Conservation (phyloP, 768 basidiomycete genomes). For the Tylopilus felleus region DNA sequence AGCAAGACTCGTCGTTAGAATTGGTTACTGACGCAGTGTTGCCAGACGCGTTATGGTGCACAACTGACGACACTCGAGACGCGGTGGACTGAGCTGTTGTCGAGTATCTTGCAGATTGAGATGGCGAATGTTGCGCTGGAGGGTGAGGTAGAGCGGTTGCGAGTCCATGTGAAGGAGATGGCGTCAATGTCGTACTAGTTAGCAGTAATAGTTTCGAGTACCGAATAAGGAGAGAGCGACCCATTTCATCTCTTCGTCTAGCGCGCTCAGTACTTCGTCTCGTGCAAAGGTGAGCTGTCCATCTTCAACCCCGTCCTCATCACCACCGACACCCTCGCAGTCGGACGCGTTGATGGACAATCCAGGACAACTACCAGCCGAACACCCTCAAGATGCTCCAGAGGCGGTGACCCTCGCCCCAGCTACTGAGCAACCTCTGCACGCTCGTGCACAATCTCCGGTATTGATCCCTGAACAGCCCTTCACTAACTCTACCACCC, state of each 20-base stretch:
- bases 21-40: neutral
- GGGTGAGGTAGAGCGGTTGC: constrained; percentile 65
- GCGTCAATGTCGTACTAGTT: constrained; percentile 30
- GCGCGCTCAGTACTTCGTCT: neutral
- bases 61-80: constrained; percentile 81
- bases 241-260: constrained; percentile 13
- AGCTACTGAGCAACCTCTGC: neutral
- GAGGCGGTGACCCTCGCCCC: constrained; percentile 2
- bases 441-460: constrained; percentile 19
- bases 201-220: neutral
- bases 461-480: constrained; percentile 9
- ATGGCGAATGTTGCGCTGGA: constrained; percentile 91
- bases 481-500: constrained; percentile 8
- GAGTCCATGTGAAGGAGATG: constrained; percentile 59
- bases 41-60: constrained; percentile 70
- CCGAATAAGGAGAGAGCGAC: constrained; percentile 30
- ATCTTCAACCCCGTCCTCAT: neutral
- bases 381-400: constrained; percentile 26
- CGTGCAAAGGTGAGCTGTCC: neutral
- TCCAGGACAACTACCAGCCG: constrained; percentile 39
- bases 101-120: constrained; percentile 88
- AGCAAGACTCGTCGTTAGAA: neutral
- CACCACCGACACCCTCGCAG: constrained; percentile 7
- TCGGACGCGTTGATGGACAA: constrained; percentile 78
- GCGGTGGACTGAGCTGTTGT: constrained; percentile 91